Conservation (phyloP, 805 yeast genomes). For the Wilhelminamyces savonicus region DNA sequence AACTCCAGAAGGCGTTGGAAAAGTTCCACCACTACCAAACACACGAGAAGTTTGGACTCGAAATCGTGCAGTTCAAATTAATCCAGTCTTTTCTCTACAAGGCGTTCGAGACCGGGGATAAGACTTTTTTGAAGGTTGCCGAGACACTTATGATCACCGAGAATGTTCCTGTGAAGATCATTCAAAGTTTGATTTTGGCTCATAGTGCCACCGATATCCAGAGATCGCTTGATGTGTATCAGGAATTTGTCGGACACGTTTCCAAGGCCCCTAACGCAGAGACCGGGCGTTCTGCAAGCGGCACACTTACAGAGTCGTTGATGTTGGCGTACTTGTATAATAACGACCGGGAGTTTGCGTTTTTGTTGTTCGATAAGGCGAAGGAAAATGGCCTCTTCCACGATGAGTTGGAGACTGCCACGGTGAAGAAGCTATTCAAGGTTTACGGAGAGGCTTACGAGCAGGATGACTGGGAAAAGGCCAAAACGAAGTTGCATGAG, state of each 20-base stretch:
- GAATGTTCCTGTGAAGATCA: conserved; percentile 20
- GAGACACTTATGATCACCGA: conserved; percentile 27
- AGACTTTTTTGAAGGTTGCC: conserved; percentile 28
- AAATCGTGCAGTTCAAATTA: conserved; percentile 34
- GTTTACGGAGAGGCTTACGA: conserved; percentile 45
- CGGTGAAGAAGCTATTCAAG: conserved; percentile 38
- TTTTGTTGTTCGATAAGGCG: conserved; percentile 44
- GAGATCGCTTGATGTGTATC: conserved; percentile 37
- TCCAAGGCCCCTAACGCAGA: conserved; percentile 22
- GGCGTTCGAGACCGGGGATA: conserved; percentile 22
- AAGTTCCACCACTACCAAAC: conserved; percentile 35
- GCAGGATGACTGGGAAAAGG: conserved; percentile 30
- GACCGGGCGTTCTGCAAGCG: conserved; percentile 33
- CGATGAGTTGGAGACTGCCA: conserved; percentile 34
- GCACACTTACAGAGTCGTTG: conserved; percentile 41
- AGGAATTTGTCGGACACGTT: conserved; percentile 35
- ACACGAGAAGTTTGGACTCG: conserved; percentile 33
- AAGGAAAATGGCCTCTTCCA: conserved; percentile 25
- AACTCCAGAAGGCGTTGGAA: conserved; percentile 24
- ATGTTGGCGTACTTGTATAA: conserved; percentile 37
- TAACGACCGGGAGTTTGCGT: conserved; percentile 50
- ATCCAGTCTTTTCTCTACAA: conserved; percentile 36
- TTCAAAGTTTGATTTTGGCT: conserved; percentile 38
- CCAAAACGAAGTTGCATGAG: conserved; percentile 26
- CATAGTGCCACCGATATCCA: conserved; percentile 33